Evolutionary conservation across 1,284 basidiomycete genomes (phyloP).

Genomic region (Mycosarcoma maydis): DNA sequence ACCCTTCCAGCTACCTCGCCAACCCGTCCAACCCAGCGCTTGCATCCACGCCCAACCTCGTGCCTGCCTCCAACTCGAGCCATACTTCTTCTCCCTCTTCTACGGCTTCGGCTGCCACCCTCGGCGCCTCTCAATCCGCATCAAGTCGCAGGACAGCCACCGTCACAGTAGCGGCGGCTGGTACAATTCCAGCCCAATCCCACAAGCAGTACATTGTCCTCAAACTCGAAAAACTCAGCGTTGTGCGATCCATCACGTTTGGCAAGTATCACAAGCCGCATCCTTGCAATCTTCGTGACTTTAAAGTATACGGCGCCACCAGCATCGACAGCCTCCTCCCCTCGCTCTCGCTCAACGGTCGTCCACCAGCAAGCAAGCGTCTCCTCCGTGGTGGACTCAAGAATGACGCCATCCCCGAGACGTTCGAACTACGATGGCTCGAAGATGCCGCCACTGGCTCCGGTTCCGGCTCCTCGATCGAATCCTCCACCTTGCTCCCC

Average conservation of each 20-base stretch:
- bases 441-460: slow-evolving; percentile 45
- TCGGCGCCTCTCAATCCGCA: slow-evolving; percentile 2
- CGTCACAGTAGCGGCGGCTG: slow-evolving; percentile 9
- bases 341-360: slow-evolving; percentile 26
- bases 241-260: slow-evolving; percentile 64
- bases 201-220: slow-evolving; percentile 65
- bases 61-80: slow-evolving; percentile 20
- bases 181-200: slow-evolving; percentile 1
- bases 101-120: slow-evolving; percentile 12
- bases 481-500: slow-evolving; percentile 23
- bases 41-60: slow-evolving; percentile 7
- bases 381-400: slow-evolving; percentile 61
- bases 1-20: slow-evolving; percentile 13
- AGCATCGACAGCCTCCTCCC: slow-evolving; percentile 42
- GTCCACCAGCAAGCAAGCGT: slow-evolving; percentile 42
- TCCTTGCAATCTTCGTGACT: slow-evolving; percentile 66
- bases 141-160: slow-evolving; percentile 6
- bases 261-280: slow-evolving; percentile 67
- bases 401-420: slow-evolving; percentile 63
- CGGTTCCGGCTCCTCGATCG: slow-evolving; percentile 33
- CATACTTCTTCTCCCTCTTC: slow-evolving; percentile 20
- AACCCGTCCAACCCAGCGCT: slow-evolving; percentile 6
- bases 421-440: slow-evolving; percentile 50
- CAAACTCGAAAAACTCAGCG: slow-evolving; percentile 58
- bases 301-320: slow-evolving; percentile 65